Base-by-base conservation (phyloP, 2,329 filamentous ascomycete genomes). In the Talaromyces sp. region DNA sequence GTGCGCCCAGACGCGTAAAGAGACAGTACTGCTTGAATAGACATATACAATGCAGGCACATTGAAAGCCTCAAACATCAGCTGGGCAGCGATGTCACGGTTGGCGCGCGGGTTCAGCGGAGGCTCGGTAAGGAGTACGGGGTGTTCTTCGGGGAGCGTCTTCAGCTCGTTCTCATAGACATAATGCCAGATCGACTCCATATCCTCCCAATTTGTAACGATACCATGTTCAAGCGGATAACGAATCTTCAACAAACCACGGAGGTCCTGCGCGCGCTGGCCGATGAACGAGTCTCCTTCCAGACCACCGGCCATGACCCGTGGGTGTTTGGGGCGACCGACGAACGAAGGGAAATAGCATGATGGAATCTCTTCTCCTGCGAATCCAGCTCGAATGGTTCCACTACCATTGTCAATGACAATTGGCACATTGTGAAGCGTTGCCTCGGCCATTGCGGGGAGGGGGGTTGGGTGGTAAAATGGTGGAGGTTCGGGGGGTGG, bases 131-230 rank as follows among this genome's bases (percentile, higher is more conserved):
- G 82, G 47, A 99, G 86, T 56, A 99, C 93, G 40, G 94, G 94
- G 75, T 99, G 94, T 87, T 99, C 94, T 82, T 99, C 94, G 75
- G 92, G 97, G 70, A 97, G 82, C 45, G 93, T 96, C 80, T 97
- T 97, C 66, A 99, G 75, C 60, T 95, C 94, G 69, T 97, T 93
- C 52, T 90, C 90, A 73, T 97, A 99, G 48, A 99, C 91, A 70
- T 96, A 94, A 67, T 95, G 90, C 94, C 94, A 99, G 76, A 99
- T 99, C 78, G 91, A 87, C 80, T 99, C 94, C 94, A 99, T 99
- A 70, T 99, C 94, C 71, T 97, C 94, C 94, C 94, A 99, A 75
- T 99, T 91, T 64, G 94, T 99, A 58, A 99, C 94, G 67, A 99
- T 95, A 65, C 94, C 94, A 73, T 99, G 94, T 77, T 97, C 94